These are phyloP conservation scores for Pueraria montana DNA, from an alignment of 306 rosid genomes.

Conservation along the genomic window DNA sequence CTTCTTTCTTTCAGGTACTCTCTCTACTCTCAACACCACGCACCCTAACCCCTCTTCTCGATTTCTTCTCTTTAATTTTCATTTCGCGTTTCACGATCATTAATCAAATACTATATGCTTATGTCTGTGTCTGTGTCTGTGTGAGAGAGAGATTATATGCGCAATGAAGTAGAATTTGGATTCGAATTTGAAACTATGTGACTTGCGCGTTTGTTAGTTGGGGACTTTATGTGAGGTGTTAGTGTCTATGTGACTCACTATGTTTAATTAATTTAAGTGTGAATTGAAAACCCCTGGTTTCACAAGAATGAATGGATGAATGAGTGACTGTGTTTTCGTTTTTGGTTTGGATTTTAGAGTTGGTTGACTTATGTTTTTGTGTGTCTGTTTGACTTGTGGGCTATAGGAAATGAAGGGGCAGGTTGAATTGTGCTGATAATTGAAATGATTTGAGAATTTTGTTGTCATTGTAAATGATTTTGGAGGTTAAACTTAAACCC, in stretches of 20 bases:
- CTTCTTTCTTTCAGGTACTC: constrained; percentile 40
- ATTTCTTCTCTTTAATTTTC: not conserved
- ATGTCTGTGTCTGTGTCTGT: not conserved
- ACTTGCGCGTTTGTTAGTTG: no score
- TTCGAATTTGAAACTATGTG: constrained; percentile 14
- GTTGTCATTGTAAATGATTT: not conserved
- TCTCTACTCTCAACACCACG: not conserved
- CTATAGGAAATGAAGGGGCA: not conserved
- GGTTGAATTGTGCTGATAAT: not conserved
- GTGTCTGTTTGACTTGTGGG: constrained; percentile 22
- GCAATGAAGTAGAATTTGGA: constrained; percentile 17
- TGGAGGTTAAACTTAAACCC: not conserved
- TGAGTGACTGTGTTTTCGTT: not conserved
- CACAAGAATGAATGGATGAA: not conserved
- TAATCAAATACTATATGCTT: not conserved
- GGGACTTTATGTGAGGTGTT: constrained; percentile 24
- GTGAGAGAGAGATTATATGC: not conserved
- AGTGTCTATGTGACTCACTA: not conserved
- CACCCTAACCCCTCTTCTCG: not conserved
- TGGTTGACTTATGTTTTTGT: not conserved
- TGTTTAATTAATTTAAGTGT: constrained; percentile 1
- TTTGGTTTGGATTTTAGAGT: constrained; percentile 17
- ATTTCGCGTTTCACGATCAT: not conserved
- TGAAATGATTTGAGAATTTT: not conserved
- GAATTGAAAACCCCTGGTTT: not conserved